These are phyloP conservation scores for Fusarium musae DNA, from an alignment of 2,329 filamentous ascomycete species.

Conservation along the genomic window DNA sequence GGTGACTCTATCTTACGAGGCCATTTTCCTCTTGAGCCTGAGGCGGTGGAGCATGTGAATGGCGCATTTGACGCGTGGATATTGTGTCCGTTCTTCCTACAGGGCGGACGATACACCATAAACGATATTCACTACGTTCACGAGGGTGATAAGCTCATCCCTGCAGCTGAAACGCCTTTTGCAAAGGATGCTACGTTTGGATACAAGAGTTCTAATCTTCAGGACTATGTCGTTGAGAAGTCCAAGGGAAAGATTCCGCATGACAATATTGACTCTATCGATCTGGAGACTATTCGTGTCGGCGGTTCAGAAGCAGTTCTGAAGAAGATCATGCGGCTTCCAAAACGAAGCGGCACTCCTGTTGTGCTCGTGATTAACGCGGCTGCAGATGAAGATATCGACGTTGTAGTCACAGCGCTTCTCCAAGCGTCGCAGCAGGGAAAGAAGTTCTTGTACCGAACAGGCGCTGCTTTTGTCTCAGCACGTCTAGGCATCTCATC, in stretches of 20 bases:
- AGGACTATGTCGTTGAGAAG: constrained; percentile 64
- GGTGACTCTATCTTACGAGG: constrained; percentile 68
- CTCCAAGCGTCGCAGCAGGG: constrained; percentile 50
- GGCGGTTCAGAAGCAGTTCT: constrained; percentile 57
- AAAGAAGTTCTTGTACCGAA: constrained; percentile 53
- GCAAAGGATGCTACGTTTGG: constrained; percentile 68
- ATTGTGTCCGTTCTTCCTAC: constrained; percentile 68
- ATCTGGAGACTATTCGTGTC: constrained; percentile 58
- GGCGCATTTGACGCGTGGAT: constrained; percentile 64
- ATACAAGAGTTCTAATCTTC: constrained; percentile 61
- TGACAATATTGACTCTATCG: constrained; percentile 56
- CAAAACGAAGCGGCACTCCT: constrained; percentile 45
- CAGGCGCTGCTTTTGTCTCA: constrained; percentile 56
- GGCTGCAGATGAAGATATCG: constrained; percentile 64
- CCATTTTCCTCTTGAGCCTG: constrained; percentile 66
- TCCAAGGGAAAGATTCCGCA: constrained; percentile 53
- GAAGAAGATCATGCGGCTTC: constrained; percentile 51
- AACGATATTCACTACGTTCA: constrained; percentile 68
- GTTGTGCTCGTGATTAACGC: constrained; percentile 60
- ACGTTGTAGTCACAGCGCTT: constrained; percentile 63
- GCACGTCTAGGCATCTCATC: constrained; percentile 62
- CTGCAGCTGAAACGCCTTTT: constrained; percentile 65
- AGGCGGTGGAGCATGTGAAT: constrained; percentile 61
- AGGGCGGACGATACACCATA: constrained; percentile 68
- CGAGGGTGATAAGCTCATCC: constrained; percentile 53